Evolutionary conservation across 1,139 yeast genomes (phyloP).

Genomic region (Yamadazyma jaroonii): DNA sequence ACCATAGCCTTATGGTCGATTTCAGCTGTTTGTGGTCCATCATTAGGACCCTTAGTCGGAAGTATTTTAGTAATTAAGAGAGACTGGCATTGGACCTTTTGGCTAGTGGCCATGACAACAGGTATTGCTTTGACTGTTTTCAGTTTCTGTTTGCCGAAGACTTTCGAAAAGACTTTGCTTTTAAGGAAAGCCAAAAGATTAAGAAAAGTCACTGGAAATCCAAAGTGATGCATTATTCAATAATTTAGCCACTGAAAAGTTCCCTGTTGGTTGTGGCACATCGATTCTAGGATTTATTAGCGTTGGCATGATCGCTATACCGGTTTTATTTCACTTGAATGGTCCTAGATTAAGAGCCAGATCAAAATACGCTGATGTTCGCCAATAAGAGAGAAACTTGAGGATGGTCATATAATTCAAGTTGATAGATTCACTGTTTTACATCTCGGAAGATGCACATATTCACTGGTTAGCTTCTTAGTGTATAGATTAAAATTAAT

Average conservation of each 20-base stretch:
- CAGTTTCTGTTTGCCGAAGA: conserved; percentile 32
- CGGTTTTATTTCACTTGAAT: conserved; percentile 44
- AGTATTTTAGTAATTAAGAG: conserved; percentile 19
- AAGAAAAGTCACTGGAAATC: conserved; percentile 33
- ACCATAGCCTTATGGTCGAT: conserved; percentile 35
- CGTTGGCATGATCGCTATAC: conserved; percentile 41
- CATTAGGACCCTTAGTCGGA: conserved; percentile 38
- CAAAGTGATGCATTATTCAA: conserved; percentile 43
- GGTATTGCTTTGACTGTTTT: conserved; percentile 25
- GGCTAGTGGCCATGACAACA: conserved; percentile 33
- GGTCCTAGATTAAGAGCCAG: conserved; percentile 51
- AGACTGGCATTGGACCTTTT: conserved; percentile 38
- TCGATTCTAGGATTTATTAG: conserved; percentile 45
- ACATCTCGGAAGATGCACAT: too few relatives aligned
- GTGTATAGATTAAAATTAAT: too few relatives aligned
- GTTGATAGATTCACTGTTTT: too few relatives aligned
- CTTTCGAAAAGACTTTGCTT: conserved; percentile 31
- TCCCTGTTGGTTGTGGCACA: conserved; percentile 58
- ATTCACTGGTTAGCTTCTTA: too few relatives aligned
- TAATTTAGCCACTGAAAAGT: conserved; percentile 41
- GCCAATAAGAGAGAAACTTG: too few relatives aligned
- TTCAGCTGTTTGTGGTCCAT: conserved; percentile 34
- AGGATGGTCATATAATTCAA: too few relatives aligned
- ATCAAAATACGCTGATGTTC: conserved; percentile 42
- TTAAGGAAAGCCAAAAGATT: conserved; percentile 35